Evolutionary conservation across 176 grass and related monocot genomes (phyloP), one percentile per base, ranked within the genome.

Genomic region (Thalia dealbata): DNA sequence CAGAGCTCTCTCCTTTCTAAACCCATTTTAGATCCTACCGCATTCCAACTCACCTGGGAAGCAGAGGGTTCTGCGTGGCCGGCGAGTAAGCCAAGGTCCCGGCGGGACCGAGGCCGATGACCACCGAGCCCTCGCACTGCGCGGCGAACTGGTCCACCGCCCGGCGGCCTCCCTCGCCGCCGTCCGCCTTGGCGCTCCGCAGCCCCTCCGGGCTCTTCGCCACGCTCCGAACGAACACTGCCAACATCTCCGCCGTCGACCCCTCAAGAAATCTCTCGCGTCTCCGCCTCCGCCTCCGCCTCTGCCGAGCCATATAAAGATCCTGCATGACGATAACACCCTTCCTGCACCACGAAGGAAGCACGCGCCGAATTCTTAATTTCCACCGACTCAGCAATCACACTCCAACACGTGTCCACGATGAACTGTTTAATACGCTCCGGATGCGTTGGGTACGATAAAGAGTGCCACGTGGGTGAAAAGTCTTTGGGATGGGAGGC

Each of bases 151-250:
- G 73, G 27, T 70, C 64, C 7, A 64, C 46, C 28, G 88, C 77
- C 68, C 61, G 23, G 42, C 52, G 72, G 13, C 72, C 64, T 15
- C 32, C 83, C 51, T 67, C 69, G 69, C 74, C 62, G 70, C 67
- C 75, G 19, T 28, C 61, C 8, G 79, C 54, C 21, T 62, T 50
- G 28, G 84, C 74, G 50, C 69, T 78, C 79, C 74, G 75, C 18
- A 96, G 79, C 61, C 86, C 86, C 62, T 89, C 84, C 7, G 88
- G 92, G 81, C 74, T 83, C 74, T 79, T 87, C 81, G 84, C 88
- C 77, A 91, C 81, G 77, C 75, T 48, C 77, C 21, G 72, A 58
- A 85, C 61, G 80, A 96, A 87, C 82, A 89, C 84, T 14, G 88
- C 86, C 52, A 91, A 83, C 92, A 96, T 96, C 42, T 56, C 23